Evolutionary conservation across 371 early-diverging fungal species (phyloP), one percentile per base, ranked within the genome.

Genomic region (Apophysomyces sp.): DNA sequence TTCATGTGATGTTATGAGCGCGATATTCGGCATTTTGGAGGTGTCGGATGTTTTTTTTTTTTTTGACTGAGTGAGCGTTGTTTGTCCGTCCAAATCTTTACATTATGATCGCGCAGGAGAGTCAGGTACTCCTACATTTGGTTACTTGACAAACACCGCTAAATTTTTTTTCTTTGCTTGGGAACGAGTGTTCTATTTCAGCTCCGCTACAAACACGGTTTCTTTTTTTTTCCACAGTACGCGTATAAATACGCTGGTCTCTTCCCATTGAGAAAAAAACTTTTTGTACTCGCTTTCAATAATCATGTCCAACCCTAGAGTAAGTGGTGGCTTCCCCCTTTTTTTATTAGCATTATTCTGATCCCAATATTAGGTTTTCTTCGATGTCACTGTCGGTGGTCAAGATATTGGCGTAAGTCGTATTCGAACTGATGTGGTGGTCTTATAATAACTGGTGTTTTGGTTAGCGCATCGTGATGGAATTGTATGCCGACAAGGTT

Each of bases 401-500:
- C 64, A 76, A 53, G 81, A 83, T 64, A 76, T 76, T 63, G 89
- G 89, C 49, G 78, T 78, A 78, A 73, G 78, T 71, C 44, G 9
- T 32, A 65, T 15, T 28, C 29, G n/a, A n/a, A n/a, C 18, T 26
- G 6, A 32, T 28, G 18, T 27, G 21, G 18, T 13, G n/a, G 16
- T 31, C 32, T 55, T 18, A 57, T 71, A 64, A 40, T 54, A n/a
- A 27, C 55, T 12, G 57, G 40, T 8, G 28, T 21, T 9, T 28
- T 8, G 92, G 73, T 86, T 63, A 77, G 77, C 79, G 79, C 65
- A 75, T 78, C 55, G 68, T 63, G 11, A 66, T 78, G 64, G 69
- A 96, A 81, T 90, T 99, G 30, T 89, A 89, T 73, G 76, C 84
- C n/a, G 96, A 99, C 71, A 87, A 90, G 21, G 94, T 92, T 11